These are phyloP conservation scores for Geotrichum candidum DNA, from an alignment of 1,139 yeast genomes.

Conservation along the genomic window DNA sequence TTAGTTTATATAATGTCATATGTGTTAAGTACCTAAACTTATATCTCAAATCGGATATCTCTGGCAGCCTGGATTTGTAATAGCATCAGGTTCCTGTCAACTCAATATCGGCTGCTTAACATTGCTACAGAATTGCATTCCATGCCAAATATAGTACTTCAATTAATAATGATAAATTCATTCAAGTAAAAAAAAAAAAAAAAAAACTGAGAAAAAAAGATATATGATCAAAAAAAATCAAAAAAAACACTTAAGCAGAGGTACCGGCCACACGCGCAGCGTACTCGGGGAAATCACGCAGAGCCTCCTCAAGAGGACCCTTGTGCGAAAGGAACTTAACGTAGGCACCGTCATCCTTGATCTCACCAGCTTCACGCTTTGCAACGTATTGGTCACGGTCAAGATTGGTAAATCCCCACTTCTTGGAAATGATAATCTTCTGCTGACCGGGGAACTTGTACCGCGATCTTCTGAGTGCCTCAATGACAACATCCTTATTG, in stretches of 20 bases:
- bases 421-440: constrained; percentile 97
- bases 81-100: neutral
- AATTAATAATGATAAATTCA: neutral
- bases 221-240: neutral
- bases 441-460: constrained; percentile 99
- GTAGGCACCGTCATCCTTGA: constrained; percentile 98
- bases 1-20: neutral
- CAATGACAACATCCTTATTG: constrained; percentile 95
- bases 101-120: neutral
- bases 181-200: neutral
- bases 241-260: constrained; percentile 6
- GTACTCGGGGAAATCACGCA: constrained; percentile 93
- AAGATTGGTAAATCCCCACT: constrained; percentile 99
- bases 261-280: constrained; percentile 30
- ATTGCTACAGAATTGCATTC: too few species aligned
- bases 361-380: constrained; percentile 95
- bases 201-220: neutral
- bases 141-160: neutral
- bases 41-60: neutral
- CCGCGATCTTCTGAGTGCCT: constrained; percentile 99
- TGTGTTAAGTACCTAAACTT: neutral
- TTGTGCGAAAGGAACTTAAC: constrained; percentile 96
- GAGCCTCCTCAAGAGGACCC: constrained; percentile 91
- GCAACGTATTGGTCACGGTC: constrained; percentile 95
- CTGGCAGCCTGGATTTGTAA: neutral